Base-by-base conservation (phyloP, 2,329 filamentous ascomycete genomes). In the Diaporthe sp. region DNA sequence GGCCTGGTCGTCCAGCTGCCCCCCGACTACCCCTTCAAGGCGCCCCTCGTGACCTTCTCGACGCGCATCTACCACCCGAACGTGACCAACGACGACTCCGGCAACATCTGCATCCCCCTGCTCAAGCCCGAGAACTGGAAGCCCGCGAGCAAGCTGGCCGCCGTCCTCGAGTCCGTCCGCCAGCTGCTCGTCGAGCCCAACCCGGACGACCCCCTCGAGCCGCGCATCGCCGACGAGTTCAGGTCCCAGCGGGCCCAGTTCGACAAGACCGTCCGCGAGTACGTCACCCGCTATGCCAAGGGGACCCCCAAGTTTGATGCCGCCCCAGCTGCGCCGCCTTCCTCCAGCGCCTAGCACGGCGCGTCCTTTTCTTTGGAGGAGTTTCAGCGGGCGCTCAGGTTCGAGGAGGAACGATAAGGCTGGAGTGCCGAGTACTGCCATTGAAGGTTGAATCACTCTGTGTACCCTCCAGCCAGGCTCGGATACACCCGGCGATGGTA, bases 1-100 rank as follows among this genome's bases (percentile, higher is more conserved):
- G 90, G 90, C 78, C 85, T 98, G 75, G 85, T 92, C 76, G 87
- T 98, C 78, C 88, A 84, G 53, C 91, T 98, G 15, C 95, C 95
- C 19, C 85, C 87, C 78, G 93, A 95, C 80, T 98, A 97, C 87
- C 95, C 95, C 47, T 98, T 97, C 91, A 97, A 97, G 85, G 92
- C 95, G 30, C 95, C 95, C 22, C 86, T 89, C 75, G 88, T 97
- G 78, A 91, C 89, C 81, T 97, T 98, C 89, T 86, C 88, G 77
- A 98, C 95, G 69, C 96, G 96, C 85, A 94, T 98, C 87, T 98
- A 97, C 89, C 96, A 98, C 86, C 95, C 96, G 58, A 98, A 98
- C 85, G 91, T 98, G 75, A 95, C 93, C 81, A 97, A 97, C 88
- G 95, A 97, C 83, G 89, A 90, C 81, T 90, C 92, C 78, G 96